Conservation (phyloP, 192 early-diverging fungal genomes). For the Spinellus fusiger region DNA sequence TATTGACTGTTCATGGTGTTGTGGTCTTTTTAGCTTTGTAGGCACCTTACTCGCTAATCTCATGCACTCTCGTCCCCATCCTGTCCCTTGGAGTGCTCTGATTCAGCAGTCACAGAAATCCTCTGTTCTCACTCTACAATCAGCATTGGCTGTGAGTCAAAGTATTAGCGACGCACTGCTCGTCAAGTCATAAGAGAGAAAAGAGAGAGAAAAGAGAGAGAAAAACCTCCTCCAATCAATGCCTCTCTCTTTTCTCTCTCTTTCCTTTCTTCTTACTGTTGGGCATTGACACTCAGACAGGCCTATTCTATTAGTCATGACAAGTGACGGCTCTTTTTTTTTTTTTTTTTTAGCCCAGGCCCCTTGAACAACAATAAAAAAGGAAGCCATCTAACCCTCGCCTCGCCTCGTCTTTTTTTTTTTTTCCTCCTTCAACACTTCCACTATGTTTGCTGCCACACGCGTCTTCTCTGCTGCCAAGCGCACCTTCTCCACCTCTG, state of each 20-base stretch:
- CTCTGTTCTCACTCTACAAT: slow-evolving; percentile 28
- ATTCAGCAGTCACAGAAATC: slow-evolving; percentile 18
- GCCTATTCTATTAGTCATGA: not conserved
- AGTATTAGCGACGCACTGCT: slow-evolving; percentile 4
- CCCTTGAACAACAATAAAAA: not conserved
- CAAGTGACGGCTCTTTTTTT: not conserved
- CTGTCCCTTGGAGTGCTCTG: not conserved
- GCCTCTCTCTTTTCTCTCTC: no score
- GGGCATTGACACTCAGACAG: not conserved
- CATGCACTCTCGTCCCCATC: not conserved
- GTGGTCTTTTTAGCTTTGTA: slow-evolving; percentile 52
- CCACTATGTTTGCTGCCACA: slow-evolving; percentile 24
- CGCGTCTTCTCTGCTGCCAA: slow-evolving; percentile 23
- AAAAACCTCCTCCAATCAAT: no score
- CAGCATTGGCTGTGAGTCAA: slow-evolving; percentile 26
- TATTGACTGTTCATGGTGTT: slow-evolving; percentile 8
- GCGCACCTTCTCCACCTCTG: slow-evolving; percentile 28
- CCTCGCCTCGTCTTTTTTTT: not conserved
- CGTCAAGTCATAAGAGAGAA: not conserved
- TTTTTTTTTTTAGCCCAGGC: not conserved
- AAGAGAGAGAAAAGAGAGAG: not conserved
- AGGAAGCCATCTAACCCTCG: not conserved
- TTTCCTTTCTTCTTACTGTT: no score
- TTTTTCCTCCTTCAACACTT: slow-evolving; percentile 6
- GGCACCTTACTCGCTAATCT: slow-evolving; percentile 59